Evolutionary conservation across 352 stramenopile genomes (phyloP).

Genomic region (Globisporangium apiculatum): DNA sequence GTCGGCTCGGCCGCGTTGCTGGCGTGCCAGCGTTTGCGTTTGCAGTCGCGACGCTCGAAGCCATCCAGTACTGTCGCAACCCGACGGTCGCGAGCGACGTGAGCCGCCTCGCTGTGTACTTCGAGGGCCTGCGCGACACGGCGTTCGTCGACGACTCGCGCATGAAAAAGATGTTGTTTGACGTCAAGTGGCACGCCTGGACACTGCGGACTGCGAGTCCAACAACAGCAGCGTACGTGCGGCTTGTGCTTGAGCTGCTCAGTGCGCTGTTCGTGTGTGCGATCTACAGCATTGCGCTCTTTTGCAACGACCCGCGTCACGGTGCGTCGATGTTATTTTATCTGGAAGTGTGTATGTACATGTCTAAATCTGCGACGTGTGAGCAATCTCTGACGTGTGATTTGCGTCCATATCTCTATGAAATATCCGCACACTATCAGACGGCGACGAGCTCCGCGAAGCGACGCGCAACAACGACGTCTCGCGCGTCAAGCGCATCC

Average conservation of each 20-base stretch:
- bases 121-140: constrained; percentile 20
- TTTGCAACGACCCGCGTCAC: constrained; percentile 62
- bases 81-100: constrained; percentile 37
- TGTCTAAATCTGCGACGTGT: no score
- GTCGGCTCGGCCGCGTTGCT: constrained; percentile 42
- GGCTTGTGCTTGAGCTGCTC: constrained; percentile 36
- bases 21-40: constrained; percentile 66
- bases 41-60: constrained; percentile 40
- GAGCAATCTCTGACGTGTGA: background rate
- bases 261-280: constrained; percentile 39
- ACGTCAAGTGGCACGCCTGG: constrained; percentile 28
- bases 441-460: constrained; percentile 70
- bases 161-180: constrained; percentile 19
- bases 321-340: constrained; percentile 22
- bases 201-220: constrained; percentile 17
- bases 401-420: no score
- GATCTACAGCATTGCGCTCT: constrained; percentile 51
- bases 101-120: constrained; percentile 26
- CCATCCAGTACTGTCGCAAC: constrained; percentile 37
- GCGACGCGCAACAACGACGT: constrained; percentile 71
- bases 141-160: constrained; percentile 22
- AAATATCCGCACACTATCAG: constrained; percentile 14
- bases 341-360: no score
- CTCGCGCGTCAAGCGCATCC: constrained; percentile 38
- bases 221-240: constrained; percentile 24